Conservation (phyloP, 1,284 basidiomycete species). For the Hortiboletus rubellus region DNA sequence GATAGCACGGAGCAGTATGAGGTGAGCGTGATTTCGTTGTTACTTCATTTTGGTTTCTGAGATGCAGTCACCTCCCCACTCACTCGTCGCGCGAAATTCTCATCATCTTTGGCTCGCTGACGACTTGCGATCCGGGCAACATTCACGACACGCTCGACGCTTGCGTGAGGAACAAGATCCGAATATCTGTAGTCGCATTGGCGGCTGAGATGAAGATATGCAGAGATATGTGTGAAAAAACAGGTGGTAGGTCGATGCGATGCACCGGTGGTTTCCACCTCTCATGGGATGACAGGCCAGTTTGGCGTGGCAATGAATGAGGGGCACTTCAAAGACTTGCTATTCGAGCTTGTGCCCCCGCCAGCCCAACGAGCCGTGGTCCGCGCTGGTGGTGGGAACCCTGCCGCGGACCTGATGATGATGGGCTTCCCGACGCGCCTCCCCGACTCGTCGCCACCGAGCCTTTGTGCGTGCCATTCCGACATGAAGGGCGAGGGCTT, state of each 20-base stretch:
- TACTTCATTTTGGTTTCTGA: conserved; percentile 2
- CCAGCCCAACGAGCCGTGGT: conserved; percentile 76
- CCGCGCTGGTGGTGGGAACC: conserved; percentile 53
- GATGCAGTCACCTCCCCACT: conserved; percentile 82
- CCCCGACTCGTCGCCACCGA: conserved; percentile 79
- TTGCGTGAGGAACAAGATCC: conserved; percentile 81
- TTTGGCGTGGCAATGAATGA: conserved; percentile 98
- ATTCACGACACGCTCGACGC: conserved; percentile 89
- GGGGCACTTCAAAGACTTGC: conserved; percentile 91
- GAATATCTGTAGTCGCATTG: conserved; percentile 90
- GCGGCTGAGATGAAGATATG: conserved; percentile 98
- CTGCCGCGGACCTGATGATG: conserved; percentile 90
- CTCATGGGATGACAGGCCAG: conserved; percentile 55
- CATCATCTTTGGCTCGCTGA: conserved; percentile 91
- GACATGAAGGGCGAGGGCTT: conserved; percentile 90
- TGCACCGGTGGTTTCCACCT: not conserved
- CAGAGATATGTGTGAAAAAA: conserved; percentile 84
- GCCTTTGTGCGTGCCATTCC: conserved; percentile 92
- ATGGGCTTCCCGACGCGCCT: conserved; percentile 97
- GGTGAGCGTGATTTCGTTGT: conserved; percentile 45
- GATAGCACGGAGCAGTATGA: conserved; percentile 91
- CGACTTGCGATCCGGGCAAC: conserved; percentile 95
- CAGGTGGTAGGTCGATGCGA: conserved; percentile 63
- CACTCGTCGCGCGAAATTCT: conserved; percentile 96
- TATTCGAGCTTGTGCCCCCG: conserved; percentile 96